These are phyloP conservation scores for Aegilops speltoides DNA, from an alignment of 176 grass and related monocot genomes.

Conservation along the genomic window DNA sequence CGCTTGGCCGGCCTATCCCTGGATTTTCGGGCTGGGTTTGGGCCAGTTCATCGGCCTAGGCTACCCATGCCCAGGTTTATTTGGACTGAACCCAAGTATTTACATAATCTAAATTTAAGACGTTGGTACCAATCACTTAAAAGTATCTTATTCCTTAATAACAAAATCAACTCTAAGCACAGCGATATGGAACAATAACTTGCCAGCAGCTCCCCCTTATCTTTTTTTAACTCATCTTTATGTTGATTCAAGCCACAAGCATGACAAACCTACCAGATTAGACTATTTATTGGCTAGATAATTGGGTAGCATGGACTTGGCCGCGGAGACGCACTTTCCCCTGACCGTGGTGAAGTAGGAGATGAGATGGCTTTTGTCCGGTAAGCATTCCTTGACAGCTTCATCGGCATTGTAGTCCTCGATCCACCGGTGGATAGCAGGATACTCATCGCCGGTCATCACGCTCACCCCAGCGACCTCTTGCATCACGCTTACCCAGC, in stretches of 20 bases:
- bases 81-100: too few relatives aligned
- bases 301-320: background rate
- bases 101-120: too few relatives aligned
- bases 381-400: constrained; percentile 36
- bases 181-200: background rate
- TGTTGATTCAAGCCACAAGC: background rate
- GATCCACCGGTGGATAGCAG: too few relatives aligned
- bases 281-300: background rate
- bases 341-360: too few relatives aligned
- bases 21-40: too few relatives aligned
- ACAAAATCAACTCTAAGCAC: background rate
- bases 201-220: background rate
- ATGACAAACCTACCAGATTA: background rate
- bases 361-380: background rate
- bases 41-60: too few relatives aligned
- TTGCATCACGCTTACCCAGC: background rate
- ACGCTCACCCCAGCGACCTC: background rate
- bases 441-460: background rate
- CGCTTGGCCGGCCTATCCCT: too few relatives aligned
- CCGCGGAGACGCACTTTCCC: too few relatives aligned
- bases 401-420: constrained; percentile 6
- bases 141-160: too few relatives aligned
- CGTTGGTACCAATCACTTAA: too few relatives aligned
- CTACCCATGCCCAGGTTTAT: too few relatives aligned
- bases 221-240: background rate